These are phyloP conservation scores for Skeletonema menzelii DNA, from an alignment of 108 stramenopile genomes.

Conservation along the genomic window DNA sequence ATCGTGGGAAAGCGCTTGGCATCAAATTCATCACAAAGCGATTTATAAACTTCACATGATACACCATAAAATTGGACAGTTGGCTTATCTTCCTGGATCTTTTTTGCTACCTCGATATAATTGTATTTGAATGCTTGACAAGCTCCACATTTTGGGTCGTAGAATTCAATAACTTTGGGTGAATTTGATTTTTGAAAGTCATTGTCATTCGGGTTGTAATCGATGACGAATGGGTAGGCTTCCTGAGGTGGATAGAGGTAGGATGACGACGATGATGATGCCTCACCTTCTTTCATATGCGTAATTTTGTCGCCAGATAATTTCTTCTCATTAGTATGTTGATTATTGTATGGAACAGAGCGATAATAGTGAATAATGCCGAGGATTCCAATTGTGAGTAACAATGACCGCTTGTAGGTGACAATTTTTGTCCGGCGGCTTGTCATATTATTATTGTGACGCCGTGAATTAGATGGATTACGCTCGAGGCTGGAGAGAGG, in stretches of 20 bases:
- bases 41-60: conserved; percentile 6
- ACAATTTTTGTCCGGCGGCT: not conserved
- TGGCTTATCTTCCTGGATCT: not conserved
- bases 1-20: conserved; percentile 25
- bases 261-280: conserved; percentile 6
- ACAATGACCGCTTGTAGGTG: not conserved
- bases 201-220: conserved; percentile 6
- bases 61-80: conserved; percentile 36
- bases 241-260: conserved; percentile 24
- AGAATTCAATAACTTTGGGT: conserved; percentile 33
- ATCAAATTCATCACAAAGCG: not conserved
- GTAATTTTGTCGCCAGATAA: no score
- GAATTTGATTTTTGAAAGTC: conserved; percentile 13
- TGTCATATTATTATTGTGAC: not conserved
- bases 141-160: conserved; percentile 28
- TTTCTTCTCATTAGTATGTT: no score
- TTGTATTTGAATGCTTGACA: conserved; percentile 31
- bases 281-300: no score
- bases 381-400: not conserved
- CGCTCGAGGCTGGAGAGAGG: not conserved
- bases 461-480: not conserved
- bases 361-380: not conserved
- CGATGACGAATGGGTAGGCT: conserved; percentile 12
- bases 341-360: not conserved
- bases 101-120: conserved; percentile 23